Conservation (phyloP, 2,329 filamentous ascomycete species). For the Hymenoscyphus repandus region DNA sequence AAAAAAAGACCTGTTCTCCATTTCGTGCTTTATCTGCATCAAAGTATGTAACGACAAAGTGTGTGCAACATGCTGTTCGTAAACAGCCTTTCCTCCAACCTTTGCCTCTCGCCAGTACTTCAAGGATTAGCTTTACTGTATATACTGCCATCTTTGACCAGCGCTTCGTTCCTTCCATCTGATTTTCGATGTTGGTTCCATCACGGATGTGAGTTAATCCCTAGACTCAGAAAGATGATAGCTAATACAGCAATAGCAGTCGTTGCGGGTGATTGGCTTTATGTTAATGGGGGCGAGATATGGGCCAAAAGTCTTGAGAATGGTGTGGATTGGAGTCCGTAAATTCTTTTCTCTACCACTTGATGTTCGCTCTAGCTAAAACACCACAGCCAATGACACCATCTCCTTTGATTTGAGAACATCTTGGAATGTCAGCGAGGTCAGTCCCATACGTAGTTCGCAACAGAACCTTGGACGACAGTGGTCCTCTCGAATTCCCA, state of each 20-base stretch:
- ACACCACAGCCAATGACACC: constrained; percentile 1
- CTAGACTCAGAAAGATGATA: no score
- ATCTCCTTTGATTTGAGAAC: constrained; percentile 9
- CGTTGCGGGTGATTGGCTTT: background rate
- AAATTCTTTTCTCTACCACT: background rate
- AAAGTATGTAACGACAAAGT: no score
- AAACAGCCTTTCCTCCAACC: no score
- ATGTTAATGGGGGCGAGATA: constrained; percentile 1
- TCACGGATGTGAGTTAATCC: no score
- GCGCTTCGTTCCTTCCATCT: no score
- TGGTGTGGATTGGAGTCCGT: background rate
- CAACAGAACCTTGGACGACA: background rate
- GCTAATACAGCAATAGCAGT: background rate
- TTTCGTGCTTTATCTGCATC: no score
- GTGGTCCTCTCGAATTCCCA: constrained; percentile 1
- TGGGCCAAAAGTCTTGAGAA: background rate
- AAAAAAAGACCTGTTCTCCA: no score
- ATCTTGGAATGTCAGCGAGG: constrained; percentile 6
- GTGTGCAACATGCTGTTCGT: no score
- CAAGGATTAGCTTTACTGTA: no score
- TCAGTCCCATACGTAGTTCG: background rate
- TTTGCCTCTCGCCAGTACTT: no score
- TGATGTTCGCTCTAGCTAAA: background rate
- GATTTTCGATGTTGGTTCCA: no score
- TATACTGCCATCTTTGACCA: no score